Conservation (phyloP, 352 stramenopile species). For the Aphanomyces invadans region DNA sequence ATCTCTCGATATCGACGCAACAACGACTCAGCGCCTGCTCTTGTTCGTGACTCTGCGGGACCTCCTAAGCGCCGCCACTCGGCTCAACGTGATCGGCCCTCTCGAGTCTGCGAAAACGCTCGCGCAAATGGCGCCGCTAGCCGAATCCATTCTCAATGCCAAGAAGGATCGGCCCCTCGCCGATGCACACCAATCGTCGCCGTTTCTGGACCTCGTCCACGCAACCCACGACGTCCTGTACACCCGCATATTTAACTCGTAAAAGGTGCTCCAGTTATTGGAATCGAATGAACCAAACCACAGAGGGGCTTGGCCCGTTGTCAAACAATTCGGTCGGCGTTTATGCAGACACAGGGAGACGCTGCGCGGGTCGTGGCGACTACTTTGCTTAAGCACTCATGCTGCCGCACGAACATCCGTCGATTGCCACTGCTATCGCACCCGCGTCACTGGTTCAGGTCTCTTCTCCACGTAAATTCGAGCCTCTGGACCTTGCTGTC, state of each 20-base stretch:
- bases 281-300: no score
- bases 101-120: constrained; percentile 62
- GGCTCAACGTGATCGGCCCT: constrained; percentile 69
- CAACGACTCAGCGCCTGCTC: constrained; percentile 62
- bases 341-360: no score
- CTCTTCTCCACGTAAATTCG: no score
- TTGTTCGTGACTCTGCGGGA: constrained; percentile 72
- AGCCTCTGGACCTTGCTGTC: no score
- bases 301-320: no score
- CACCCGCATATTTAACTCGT: constrained; percentile 84
- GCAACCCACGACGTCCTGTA: constrained; percentile 83
- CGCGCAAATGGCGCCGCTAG: constrained; percentile 39
- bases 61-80: constrained; percentile 63
- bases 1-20: constrained; percentile 37
- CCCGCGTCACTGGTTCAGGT: no score
- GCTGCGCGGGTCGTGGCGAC: no score
- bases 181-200: constrained; percentile 68
- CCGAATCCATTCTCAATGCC: constrained; percentile 49
- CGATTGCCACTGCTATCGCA: no score
- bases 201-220: constrained; percentile 72
- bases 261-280: no score
- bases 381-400: no score
- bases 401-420: no score
- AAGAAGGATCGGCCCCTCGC: constrained; percentile 58
- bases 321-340: no score